phyloP scores from a whole-genome alignment of 352 stramenopile species.

The Phytophthora gonapodyides region DNA sequence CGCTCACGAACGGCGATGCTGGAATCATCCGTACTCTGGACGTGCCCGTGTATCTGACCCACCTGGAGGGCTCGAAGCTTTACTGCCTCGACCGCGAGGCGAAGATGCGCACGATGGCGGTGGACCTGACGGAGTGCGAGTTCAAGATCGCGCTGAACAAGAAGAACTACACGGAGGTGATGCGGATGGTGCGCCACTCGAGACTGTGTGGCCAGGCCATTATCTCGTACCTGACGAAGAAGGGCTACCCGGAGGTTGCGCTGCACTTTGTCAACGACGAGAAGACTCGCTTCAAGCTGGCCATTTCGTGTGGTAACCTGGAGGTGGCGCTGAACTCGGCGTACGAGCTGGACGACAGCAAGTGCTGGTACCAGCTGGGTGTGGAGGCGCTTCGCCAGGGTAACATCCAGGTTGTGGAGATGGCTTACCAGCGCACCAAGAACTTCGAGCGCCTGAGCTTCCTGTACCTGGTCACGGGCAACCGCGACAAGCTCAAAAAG shows the following conservation, averaged over 20 bases:
- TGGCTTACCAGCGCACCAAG: slow-evolving; percentile 99
- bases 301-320: slow-evolving; percentile 99
- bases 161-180: slow-evolving; percentile 98
- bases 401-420: slow-evolving; percentile 99
- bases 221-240: slow-evolving; percentile 98
- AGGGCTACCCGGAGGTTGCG: slow-evolving; percentile 99
- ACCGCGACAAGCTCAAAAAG: slow-evolving; percentile 98
- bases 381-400: slow-evolving; percentile 97
- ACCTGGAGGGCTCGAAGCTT: slow-evolving; percentile 95
- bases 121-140: slow-evolving; percentile 98
- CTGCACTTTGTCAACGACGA: slow-evolving; percentile 99
- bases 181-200: slow-evolving; percentile 98
- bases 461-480: slow-evolving; percentile 98
- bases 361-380: slow-evolving; percentile 97
- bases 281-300: slow-evolving; percentile 98
- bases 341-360: slow-evolving; percentile 95
- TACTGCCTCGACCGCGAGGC: slow-evolving; percentile 97
- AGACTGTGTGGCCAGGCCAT: slow-evolving; percentile 98
- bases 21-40: slow-evolving; percentile 99
- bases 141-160: slow-evolving; percentile 97
- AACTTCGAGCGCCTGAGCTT: slow-evolving; percentile 99
- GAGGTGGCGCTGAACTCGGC: slow-evolving; percentile 97
- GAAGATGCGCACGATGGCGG: slow-evolving; percentile 95
- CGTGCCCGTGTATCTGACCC: slow-evolving; percentile 97
- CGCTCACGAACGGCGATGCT: slow-evolving; percentile 92